These are phyloP conservation scores for Ilyonectria robusta DNA, from an alignment of 2,329 filamentous ascomycete species.

Conservation along the genomic window DNA sequence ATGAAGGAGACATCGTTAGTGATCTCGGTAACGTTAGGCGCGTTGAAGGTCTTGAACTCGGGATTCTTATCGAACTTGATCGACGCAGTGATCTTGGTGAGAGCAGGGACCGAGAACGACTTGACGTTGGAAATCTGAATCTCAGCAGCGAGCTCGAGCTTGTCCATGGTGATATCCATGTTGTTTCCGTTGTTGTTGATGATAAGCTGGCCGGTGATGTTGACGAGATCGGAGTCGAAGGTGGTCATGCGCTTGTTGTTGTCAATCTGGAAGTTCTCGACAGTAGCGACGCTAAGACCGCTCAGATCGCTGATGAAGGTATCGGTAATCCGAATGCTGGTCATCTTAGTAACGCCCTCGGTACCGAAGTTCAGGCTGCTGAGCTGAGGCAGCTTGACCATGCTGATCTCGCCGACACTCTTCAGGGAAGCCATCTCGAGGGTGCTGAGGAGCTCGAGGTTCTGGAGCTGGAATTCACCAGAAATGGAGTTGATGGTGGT, in stretches of 20 bases:
- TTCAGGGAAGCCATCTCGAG: conserved; percentile 77
- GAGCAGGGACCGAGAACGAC: conserved; percentile 79
- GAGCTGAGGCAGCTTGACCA: conserved; percentile 78
- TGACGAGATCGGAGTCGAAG: conserved; percentile 83
- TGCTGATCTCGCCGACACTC: conserved; percentile 76
- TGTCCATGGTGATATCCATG: conserved; percentile 80
- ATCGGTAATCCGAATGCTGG: conserved; percentile 83
- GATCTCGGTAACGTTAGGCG: conserved; percentile 80
- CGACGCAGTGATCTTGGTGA: conserved; percentile 81
- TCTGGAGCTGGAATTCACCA: conserved; percentile 78
- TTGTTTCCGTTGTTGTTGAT: conserved; percentile 85
- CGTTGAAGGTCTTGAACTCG: conserved; percentile 71
- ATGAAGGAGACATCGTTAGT: conserved; percentile 71
- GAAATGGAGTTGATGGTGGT: conserved; percentile 75
- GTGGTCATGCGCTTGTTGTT: conserved; percentile 88
- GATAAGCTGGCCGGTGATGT: conserved; percentile 78
- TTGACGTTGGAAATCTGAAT: conserved; percentile 80
- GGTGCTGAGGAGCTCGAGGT: conserved; percentile 77
- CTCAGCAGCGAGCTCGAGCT: conserved; percentile 73
- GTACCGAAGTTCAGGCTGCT: conserved; percentile 65
- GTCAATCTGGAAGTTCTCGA: conserved; percentile 83
- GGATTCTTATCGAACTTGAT: conserved; percentile 87
- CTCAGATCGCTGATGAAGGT: conserved; percentile 84
- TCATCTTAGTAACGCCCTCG: conserved; percentile 75
- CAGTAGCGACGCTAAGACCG: conserved; percentile 84